Evolutionary conservation across 2,329 filamentous ascomycete species (phyloP).

Genomic region (Exophiala bonariae): DNA sequence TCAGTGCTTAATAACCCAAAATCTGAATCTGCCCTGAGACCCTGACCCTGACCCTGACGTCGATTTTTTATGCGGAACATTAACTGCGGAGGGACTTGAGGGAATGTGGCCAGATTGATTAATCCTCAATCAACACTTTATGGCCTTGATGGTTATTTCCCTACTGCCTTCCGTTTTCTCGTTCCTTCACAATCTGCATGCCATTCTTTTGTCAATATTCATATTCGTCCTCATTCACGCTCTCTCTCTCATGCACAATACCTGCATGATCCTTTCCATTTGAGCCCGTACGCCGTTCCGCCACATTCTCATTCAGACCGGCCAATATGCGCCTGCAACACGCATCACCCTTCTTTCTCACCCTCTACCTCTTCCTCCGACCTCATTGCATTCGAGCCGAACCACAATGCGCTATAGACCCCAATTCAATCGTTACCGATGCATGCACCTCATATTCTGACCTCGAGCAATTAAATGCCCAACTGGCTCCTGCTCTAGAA

Average conservation of each 20-base stretch:
- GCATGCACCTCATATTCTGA: conserved; percentile 92
- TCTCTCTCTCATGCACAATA: background rate
- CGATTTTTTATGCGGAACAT: background rate
- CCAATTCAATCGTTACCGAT: conserved; percentile 85
- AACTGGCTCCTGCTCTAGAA: conserved; percentile 73
- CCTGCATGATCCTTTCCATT: background rate
- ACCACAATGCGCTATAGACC: conserved; percentile 60
- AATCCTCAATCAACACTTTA: background rate
- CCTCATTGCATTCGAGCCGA: conserved; percentile 20
- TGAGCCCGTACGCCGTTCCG: no score
- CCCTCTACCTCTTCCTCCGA: conserved; percentile 22
- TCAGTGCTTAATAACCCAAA: no score
- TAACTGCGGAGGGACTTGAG: background rate
- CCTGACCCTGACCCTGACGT: no score
- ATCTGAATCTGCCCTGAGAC: no score
- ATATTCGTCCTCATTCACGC: background rate
- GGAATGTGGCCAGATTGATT: conserved; percentile 11
- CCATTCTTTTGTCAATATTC: background rate
- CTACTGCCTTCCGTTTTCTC: no score
- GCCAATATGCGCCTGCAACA: conserved; percentile 18
- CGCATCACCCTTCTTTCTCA: conserved; percentile 24
- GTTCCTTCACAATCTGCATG: no score
- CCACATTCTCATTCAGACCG: background rate
- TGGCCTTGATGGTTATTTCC: background rate
- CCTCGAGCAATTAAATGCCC: conserved; percentile 78